Percentiles rank a stretch among this genome's conserved stretches.
phyloP scores from a whole-genome alignment of 768 basidiomycete species.

The Mycena belliarum region DNA sequence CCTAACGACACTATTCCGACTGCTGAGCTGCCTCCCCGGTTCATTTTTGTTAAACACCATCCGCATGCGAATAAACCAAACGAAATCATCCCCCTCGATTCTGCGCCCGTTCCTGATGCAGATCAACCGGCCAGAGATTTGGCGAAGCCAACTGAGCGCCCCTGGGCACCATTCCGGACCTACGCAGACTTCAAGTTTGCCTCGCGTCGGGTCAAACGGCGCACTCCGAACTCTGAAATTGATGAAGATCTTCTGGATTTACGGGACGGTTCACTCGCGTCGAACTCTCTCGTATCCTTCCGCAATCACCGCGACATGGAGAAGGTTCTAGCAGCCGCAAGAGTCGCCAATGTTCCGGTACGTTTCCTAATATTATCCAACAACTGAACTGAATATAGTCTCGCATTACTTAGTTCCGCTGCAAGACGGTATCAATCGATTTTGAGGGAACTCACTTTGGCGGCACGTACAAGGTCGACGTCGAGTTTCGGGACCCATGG shows the following conservation, averaged over 20 bases:
- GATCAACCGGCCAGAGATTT: background rate
- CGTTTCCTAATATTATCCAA: background rate
- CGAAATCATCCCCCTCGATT: constrained; percentile 11
- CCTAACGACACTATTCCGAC: background rate
- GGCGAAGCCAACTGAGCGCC: background rate
- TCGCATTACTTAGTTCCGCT: constrained; percentile 22
- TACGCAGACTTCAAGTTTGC: constrained; percentile 7
- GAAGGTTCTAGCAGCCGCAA: constrained; percentile 5
- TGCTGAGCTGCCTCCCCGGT: background rate
- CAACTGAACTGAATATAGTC: background rate
- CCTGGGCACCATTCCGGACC: constrained; percentile 9
- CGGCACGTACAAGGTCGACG: constrained; percentile 7
- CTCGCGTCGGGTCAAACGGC: background rate
- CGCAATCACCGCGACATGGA: constrained; percentile 10
- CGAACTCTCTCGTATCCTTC: constrained; percentile 3
- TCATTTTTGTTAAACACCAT: constrained; percentile 13
- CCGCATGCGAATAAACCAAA: constrained; percentile 1
- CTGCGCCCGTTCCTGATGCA: too few species aligned
- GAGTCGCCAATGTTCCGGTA: constrained; percentile 9
- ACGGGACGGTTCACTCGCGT: background rate
- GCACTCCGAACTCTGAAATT: background rate
- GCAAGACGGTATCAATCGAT: background rate
- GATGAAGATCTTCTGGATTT: constrained; percentile 11
- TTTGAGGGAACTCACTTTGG: too few species aligned
- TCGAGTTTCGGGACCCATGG: constrained; percentile 9